Base-by-base conservation (phyloP, 305 asterid species). In the Fraxinus paxiana region DNA sequence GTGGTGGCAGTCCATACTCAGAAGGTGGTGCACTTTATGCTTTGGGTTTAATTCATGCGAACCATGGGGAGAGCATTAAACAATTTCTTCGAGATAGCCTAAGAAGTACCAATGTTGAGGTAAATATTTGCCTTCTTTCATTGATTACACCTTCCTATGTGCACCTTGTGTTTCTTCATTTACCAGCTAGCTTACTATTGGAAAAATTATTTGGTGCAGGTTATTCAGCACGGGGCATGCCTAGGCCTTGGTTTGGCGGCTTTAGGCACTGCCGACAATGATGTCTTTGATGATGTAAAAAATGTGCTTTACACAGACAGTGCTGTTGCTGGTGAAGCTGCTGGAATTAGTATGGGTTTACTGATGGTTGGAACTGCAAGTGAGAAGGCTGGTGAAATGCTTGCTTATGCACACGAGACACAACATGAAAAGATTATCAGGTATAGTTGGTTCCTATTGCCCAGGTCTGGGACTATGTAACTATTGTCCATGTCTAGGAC, bases 251-350 rank as follows among this genome's bases (percentile, higher is more conserved):
- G 99, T 80, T 86, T 94, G 90, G 98, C 99, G 73, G 95, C 99
- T 26, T 82, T 96, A 79, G 99, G 98, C 76, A 96, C 98, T 76
- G 99, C 99, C 67, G 99, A 94, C 83, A 93, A 90, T 81, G 97
- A 96, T 15, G 90, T 94, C 59, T 96, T 92, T 76, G 98, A 96
- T 79, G 98, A 94, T 77, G 85, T 96, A 61, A 96, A 96, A 84
- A 93, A 80, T 41, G 99, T 94, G 51, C 90, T 96, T 8, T 96
- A 94, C 86, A 90, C 97, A 17, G 99, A 96, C 91, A 93, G 98
- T 90, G 99, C 99, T 51, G 98, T 96, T 84, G 98, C 99, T 59
- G 97, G 99, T 80, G 99, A 96, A 88, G 99, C 98, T 82, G 98
- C 99, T 76, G 99, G 99, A 61, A 93, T 96, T 61, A 91, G 98